Evolutionary conservation across 768 basidiomycete genomes (phyloP), one percentile per base, ranked within the genome.

Genomic region (Amanita molliuscula): DNA sequence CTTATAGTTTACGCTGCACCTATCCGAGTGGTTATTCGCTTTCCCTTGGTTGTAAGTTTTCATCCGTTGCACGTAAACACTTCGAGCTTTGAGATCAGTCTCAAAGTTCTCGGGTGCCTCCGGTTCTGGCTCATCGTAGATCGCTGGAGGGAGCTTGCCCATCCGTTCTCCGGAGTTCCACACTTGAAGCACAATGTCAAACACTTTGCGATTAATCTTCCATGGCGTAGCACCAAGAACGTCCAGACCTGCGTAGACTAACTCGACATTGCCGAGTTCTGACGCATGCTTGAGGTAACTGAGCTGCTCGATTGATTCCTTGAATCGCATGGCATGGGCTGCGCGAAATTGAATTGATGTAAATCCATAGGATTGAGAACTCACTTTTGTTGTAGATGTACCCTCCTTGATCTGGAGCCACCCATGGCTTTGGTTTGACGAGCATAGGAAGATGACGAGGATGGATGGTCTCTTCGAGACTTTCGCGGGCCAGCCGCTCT

Each of bases 401-500:
- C 1, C 84, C 89, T 3, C 96, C 95, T 40, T 83, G 69, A 48
- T 85, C 76, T 54, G 81, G 74, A 50, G 72, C 70, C 1, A 87
- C 59, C 95, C 94, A 98, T 0, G 90, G 88, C 55, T 82, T 83
- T 2, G 95, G 95, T 54, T 82, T 81, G 21, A 94, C 77, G 6
- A 99, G 75, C 96, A 98, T 99, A 7, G 95, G 95, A 20, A 99
- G 74, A 64, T 95, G 89, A 1, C 93, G 88, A 13, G 95, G 93
- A 66, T 95, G 92, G 15, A 97, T 70, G 0, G 85, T 78, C 47
- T 81, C 75, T 10, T 71, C 67, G 16, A 93, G 59, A 35, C 66
- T 72, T 53, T 97, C 94, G 51, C 78, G 80, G 2, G 88, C 81
- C 48, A 98, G 69, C 2, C 85, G 77, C 11, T 86, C 81, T 3